These are phyloP conservation scores for Ramularia collo-cygni DNA, from an alignment of 2,329 filamentous ascomycete species.

Conservation along the genomic window DNA sequence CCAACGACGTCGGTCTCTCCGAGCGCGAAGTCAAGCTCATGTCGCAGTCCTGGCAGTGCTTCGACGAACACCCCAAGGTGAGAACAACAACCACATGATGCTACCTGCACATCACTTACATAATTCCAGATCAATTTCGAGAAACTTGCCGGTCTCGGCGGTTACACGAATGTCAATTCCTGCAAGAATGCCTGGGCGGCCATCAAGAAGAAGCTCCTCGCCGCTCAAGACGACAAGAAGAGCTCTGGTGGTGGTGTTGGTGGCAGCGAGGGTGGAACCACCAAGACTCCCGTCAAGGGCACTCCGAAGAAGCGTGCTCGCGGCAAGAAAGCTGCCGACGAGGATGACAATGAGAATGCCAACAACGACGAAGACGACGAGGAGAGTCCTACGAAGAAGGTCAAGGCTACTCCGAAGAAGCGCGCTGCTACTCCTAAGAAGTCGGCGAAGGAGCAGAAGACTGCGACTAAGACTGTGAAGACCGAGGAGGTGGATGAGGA, in stretches of 20 bases:
- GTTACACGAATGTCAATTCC: slow-evolving; percentile 21
- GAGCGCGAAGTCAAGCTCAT: slow-evolving; percentile 22
- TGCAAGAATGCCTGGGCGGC: slow-evolving; percentile 28
- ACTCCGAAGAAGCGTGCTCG: slow-evolving; percentile 9
- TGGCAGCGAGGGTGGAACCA: slow-evolving; percentile 1
- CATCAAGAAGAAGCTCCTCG: slow-evolving; percentile 29
- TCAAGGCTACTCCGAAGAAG: slow-evolving; percentile 14
- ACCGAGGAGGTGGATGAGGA: slow-evolving; percentile 13
- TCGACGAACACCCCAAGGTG: slow-evolving; percentile 25
- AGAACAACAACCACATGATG: neutral
- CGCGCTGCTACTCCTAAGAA: slow-evolving; percentile 9
- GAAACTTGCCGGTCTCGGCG: slow-evolving; percentile 18
- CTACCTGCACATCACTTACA: slow-evolving; percentile 1
- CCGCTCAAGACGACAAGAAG: slow-evolving; percentile 7
- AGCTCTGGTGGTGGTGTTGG: slow-evolving; percentile 4
- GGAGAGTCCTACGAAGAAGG: slow-evolving; percentile 14
- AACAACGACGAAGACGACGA: slow-evolving; percentile 17
- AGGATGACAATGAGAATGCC: slow-evolving; percentile 16
- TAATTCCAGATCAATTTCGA: slow-evolving; percentile 17
- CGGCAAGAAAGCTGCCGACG: slow-evolving; percentile 13
- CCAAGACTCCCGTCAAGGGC: slow-evolving; percentile 8
- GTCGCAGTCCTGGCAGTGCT: slow-evolving; percentile 24
- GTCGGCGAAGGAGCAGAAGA: slow-evolving; percentile 8
- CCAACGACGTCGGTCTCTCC: slow-evolving; percentile 14
- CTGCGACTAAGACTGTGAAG: slow-evolving; percentile 2